Evolutionary conservation across 768 basidiomycete genomes (phyloP).

Genomic region (Naganishia onofrii): DNA sequence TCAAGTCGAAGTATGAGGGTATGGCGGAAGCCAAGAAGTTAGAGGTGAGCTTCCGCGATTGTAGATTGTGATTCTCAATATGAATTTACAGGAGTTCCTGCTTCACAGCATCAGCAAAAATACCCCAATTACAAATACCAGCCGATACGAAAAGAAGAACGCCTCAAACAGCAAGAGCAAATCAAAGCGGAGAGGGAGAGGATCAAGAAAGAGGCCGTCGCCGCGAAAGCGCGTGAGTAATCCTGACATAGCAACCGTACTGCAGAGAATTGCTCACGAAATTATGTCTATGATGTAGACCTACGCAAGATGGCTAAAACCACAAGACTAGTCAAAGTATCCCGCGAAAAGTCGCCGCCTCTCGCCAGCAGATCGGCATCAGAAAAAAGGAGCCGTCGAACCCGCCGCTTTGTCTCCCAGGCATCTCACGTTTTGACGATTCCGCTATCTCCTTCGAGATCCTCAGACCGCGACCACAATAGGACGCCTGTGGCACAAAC

Average conservation of each 20-base stretch:
- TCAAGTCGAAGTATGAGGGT: constrained; percentile 54
- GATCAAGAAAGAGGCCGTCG: constrained; percentile 39
- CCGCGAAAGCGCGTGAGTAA: constrained; percentile 17
- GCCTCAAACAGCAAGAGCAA: constrained; percentile 42
- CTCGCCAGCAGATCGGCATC: not conserved
- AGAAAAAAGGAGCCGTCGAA: not conserved
- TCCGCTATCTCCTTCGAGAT: not conserved
- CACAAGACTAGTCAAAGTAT: constrained; percentile 4
- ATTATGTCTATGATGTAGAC: not conserved
- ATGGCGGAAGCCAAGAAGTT: constrained; percentile 45
- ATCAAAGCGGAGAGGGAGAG: constrained; percentile 39
- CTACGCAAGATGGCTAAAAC: constrained; percentile 18
- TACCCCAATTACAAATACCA: constrained; percentile 51
- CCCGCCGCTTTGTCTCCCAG: constrained; percentile 1
- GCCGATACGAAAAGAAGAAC: constrained; percentile 45
- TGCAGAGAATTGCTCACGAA: not conserved
- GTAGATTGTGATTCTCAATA: constrained; percentile 6
- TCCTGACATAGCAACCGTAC: not conserved
- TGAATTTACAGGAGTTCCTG: not conserved
- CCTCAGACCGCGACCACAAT: not conserved
- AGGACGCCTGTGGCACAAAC: not conserved
- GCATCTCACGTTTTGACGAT: constrained; percentile 8
- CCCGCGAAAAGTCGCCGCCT: constrained; percentile 12
- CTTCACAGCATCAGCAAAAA: constrained; percentile 41
- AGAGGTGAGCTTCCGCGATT: constrained; percentile 45